Percentiles rank a stretch among this genome's conserved stretches.
phyloP scores from a whole-genome alignment of 371 early-diverging fungal genomes.

The Mortierella sp. region DNA sequence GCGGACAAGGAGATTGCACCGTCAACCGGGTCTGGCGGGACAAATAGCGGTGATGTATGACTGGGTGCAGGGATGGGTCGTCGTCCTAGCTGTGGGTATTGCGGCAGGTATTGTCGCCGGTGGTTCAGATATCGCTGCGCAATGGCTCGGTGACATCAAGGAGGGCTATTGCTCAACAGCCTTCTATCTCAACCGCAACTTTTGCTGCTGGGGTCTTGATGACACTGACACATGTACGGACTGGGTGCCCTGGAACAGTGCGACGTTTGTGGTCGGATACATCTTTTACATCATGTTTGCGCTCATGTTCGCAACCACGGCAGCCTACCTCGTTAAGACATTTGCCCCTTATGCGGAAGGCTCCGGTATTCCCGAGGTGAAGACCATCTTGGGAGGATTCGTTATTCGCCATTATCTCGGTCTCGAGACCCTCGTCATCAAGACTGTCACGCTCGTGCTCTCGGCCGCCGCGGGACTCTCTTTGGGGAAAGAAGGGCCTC shows the following conservation, averaged over 20 bases:
- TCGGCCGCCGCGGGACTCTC: constrained; percentile 78
- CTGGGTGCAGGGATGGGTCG: constrained; percentile 88
- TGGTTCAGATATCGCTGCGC: constrained; percentile 82
- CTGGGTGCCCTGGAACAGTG: constrained; percentile 68
- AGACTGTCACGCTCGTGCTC: constrained; percentile 72
- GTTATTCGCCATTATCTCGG: constrained; percentile 85
- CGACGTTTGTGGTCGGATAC: constrained; percentile 46
- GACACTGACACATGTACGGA: constrained; percentile 55
- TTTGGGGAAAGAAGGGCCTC: constrained; percentile 87
- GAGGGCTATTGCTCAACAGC: constrained; percentile 87
- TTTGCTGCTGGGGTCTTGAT: constrained; percentile 89
- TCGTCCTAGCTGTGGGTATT: constrained; percentile 78
- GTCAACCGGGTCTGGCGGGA: constrained; percentile 67
- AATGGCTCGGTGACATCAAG: constrained; percentile 84
- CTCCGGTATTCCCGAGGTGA: constrained; percentile 85
- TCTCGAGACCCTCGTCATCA: constrained; percentile 75
- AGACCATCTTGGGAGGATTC: constrained; percentile 88
- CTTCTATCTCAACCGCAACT: constrained; percentile 87
- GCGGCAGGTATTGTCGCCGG: constrained; percentile 85
- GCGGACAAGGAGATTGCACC: constrained; percentile 72
- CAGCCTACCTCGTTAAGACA: constrained; percentile 65
- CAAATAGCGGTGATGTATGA: constrained; percentile 73
- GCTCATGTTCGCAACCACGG: constrained; percentile 58
- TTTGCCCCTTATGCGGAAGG: constrained; percentile 87
- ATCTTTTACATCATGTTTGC: constrained; percentile 59